Percentiles rank a stretch among this genome's conserved stretches.
Conservation (phyloP, 2,329 filamentous ascomycete genomes). For the Penicillium polonicum region DNA sequence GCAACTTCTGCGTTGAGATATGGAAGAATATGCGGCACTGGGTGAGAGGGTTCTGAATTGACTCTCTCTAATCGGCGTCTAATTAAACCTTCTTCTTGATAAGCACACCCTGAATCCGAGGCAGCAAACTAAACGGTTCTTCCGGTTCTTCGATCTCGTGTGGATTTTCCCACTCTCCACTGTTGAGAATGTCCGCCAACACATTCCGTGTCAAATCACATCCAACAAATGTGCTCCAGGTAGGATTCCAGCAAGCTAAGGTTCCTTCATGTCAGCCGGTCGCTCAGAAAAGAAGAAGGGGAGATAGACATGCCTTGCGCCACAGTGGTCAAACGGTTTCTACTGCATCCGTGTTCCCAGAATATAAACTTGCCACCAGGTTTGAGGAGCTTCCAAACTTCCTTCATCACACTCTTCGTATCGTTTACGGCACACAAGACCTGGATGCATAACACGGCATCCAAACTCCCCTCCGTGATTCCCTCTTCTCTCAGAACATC, state of each 20-base stretch:
- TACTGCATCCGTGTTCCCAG: slow-evolving; percentile 43
- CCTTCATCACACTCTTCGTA: slow-evolving; percentile 19
- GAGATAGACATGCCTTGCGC: slow-evolving; percentile 36
- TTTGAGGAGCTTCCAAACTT: slow-evolving; percentile 45
- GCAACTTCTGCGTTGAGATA: no score
- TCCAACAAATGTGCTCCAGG: slow-evolving; percentile 22
- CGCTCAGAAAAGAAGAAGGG: background rate
- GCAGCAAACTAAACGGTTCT: slow-evolving; percentile 17
- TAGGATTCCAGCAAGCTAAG: slow-evolving; percentile 21
- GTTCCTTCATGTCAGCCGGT: slow-evolving; percentile 7
- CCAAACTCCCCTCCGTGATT: slow-evolving; percentile 35
- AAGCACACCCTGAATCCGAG: slow-evolving; percentile 24
- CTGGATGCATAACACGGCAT: slow-evolving; percentile 46
- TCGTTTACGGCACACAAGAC: slow-evolving; percentile 45
- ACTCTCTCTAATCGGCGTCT: background rate
- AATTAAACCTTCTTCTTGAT: slow-evolving; percentile 18
- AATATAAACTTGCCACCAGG: slow-evolving; percentile 50
- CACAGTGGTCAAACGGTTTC: slow-evolving; percentile 27
- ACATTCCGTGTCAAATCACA: slow-evolving; percentile 20
- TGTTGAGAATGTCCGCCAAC: slow-evolving; percentile 18
- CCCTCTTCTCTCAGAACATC: slow-evolving; percentile 39
- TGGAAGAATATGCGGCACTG: background rate
- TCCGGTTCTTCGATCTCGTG: slow-evolving; percentile 17
- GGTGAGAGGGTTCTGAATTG: no score
- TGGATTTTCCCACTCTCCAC: slow-evolving; percentile 23